Conservation (phyloP, 495 filamentous ascomycete species). For the Aspergillus saccharolyticus region DNA sequence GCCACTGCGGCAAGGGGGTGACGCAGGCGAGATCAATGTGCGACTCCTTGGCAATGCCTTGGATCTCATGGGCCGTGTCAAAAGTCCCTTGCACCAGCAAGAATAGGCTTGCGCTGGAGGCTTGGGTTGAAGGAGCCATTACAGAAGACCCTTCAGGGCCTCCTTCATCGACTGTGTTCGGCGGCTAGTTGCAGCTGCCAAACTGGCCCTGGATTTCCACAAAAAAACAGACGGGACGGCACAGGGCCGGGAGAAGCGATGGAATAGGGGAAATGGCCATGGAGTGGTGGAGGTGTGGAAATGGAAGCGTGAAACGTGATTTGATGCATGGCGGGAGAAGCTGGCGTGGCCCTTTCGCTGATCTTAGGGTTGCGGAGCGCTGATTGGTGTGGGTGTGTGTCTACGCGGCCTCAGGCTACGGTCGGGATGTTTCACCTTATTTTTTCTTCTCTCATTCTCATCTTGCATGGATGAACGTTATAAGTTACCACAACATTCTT, state of each 20-base stretch:
- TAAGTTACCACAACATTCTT: too few species aligned
- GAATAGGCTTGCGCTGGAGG: too few species aligned
- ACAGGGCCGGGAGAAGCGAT: neutral
- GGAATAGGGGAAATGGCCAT: neutral
- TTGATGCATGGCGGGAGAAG: neutral
- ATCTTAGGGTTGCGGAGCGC: neutral
- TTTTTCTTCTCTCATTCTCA: too few species aligned
- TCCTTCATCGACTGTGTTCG: neutral
- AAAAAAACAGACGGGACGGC: neutral
- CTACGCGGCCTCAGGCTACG: neutral
- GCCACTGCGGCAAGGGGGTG: neutral
- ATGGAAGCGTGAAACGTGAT: neutral
- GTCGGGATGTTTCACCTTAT: conserved; percentile 7
- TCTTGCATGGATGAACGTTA: too few species aligned
- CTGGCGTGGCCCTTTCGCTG: conserved; percentile 1
- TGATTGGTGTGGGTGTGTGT: neutral
- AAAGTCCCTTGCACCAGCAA: too few species aligned
- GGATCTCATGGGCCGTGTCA: too few species aligned
- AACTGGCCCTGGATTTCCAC: neutral
- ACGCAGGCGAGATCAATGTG: neutral
- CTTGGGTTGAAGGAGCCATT: neutral
- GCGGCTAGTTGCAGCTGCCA: neutral
- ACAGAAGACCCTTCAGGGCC: neutral
- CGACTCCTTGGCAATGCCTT: neutral
- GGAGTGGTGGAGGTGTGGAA: neutral